phyloP scores from a whole-genome alignment of 1,139 yeast genomes.

The Suhomyces panamericanus region DNA sequence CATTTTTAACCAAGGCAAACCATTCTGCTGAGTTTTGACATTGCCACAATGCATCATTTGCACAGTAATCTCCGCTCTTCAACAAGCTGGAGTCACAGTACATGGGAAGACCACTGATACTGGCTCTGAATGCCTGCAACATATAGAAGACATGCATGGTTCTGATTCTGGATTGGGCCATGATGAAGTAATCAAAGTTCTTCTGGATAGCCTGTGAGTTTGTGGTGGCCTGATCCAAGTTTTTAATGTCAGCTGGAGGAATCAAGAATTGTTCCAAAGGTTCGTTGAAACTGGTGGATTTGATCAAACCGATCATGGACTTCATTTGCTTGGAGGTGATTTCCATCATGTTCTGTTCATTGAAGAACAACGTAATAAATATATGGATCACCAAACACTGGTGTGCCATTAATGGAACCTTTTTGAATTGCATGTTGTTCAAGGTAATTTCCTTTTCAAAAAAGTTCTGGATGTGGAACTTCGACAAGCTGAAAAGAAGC shows the following conservation, averaged over 20 bases:
- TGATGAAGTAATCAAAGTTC: slow-evolving; percentile 72
- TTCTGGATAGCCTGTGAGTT: slow-evolving; percentile 31
- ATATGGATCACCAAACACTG: slow-evolving; percentile 82
- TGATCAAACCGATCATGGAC: slow-evolving; percentile 76
- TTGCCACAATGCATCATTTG: slow-evolving; percentile 68
- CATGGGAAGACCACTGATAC: slow-evolving; percentile 62
- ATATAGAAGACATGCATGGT: slow-evolving; percentile 79
- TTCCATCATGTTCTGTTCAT: slow-evolving; percentile 71
- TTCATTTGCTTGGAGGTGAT: slow-evolving; percentile 74
- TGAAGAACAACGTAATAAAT: slow-evolving; percentile 78
- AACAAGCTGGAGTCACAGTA: slow-evolving; percentile 58
- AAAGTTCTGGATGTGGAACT: slow-evolving; percentile 73
- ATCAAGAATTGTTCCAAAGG: slow-evolving; percentile 63
- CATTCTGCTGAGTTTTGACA: slow-evolving; percentile 60
- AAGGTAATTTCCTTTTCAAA: slow-evolving; percentile 58
- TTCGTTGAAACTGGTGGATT: slow-evolving; percentile 70
- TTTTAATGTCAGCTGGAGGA: slow-evolving; percentile 48
- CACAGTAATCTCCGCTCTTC: slow-evolving; percentile 75
- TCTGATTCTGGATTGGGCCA: slow-evolving; percentile 82
- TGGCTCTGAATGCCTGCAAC: slow-evolving; percentile 68
- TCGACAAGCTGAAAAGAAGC: slow-evolving; percentile 73
- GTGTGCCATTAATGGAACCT: slow-evolving; percentile 84
- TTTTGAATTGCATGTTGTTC: slow-evolving; percentile 52
- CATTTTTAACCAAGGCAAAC: slow-evolving; percentile 35
- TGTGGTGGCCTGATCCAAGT: slow-evolving; percentile 7